These are phyloP conservation scores for Aureobasidium sp. DNA, from an alignment of 2,329 filamentous ascomycete species.

Conservation along the genomic window DNA sequence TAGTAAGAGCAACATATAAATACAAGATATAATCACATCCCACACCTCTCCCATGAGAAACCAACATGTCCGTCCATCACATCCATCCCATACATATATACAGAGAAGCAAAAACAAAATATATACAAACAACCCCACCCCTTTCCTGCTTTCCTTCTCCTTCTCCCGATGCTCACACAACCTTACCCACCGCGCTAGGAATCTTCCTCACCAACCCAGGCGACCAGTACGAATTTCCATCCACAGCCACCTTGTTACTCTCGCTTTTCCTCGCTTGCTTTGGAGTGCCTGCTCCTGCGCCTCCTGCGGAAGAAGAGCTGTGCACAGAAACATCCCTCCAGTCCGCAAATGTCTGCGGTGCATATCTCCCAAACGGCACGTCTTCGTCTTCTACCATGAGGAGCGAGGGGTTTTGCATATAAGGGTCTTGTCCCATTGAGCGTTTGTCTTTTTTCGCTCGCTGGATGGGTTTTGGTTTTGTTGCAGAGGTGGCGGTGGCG, in stretches of 20 bases:
- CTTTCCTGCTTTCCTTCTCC: background rate
- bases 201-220: constrained; percentile 4
- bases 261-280: background rate
- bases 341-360: background rate
- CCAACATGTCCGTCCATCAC: too few relatives aligned
- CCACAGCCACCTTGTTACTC: too few relatives aligned
- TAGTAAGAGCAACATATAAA: too few relatives aligned
- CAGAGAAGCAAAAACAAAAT: background rate
- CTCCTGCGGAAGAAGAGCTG: background rate
- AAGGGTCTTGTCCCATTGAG: background rate
- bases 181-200: background rate
- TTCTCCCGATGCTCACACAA: background rate
- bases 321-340: background rate
- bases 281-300: background rate
- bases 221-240: background rate
- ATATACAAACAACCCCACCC: background rate
- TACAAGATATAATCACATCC: too few relatives aligned
- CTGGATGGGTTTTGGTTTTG: background rate
- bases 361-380: background rate
- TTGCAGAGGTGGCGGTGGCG: too few relatives aligned
- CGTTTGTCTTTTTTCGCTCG: background rate
- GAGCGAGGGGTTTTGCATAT: constrained; percentile 11
- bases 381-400: constrained; percentile 4
- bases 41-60: too few relatives aligned
- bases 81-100: too few relatives aligned